A percentile compares a stretch with the other conserved stretches of the same genome.
phyloP scores from a whole-genome alignment of 2,329 filamentous ascomycete genomes.

The Didymella pinodella region DNA sequence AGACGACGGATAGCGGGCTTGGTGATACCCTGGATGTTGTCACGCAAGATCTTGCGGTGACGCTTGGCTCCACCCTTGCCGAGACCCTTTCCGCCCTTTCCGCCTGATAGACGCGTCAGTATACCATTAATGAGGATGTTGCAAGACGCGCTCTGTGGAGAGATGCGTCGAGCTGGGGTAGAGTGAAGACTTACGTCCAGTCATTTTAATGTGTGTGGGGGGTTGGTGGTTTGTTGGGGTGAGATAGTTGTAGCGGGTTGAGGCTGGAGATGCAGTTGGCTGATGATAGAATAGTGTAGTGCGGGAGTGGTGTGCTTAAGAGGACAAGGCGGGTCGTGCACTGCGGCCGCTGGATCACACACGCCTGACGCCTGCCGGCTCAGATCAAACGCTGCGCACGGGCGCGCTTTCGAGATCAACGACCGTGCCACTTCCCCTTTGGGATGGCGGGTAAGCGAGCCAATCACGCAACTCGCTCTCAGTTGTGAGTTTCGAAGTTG shows the following conservation, averaged over 20 bases:
- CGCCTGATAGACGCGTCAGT: conserved; percentile 54
- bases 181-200: conserved; percentile 55
- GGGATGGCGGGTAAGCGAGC: conserved; percentile 34
- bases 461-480: conserved; percentile 27
- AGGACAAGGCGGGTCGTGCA: conserved; percentile 37
- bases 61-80: conserved; percentile 64
- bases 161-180: conserved; percentile 19
- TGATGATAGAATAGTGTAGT: conserved; percentile 30
- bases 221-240: conserved; percentile 26
- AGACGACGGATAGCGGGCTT: conserved; percentile 64
- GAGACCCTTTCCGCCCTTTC: conserved; percentile 64
- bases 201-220: conserved; percentile 56
- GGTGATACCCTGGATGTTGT: conserved; percentile 65
- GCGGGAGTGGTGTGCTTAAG: conserved; percentile 36
- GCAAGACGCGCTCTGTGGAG: conserved; percentile 49
- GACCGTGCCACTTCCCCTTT: conserved; percentile 40
- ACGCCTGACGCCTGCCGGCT: conserved; percentile 31
- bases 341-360: conserved; percentile 38
- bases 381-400: conserved; percentile 46
- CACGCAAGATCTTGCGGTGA: conserved; percentile 63
- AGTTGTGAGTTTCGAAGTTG: conserved; percentile 35
- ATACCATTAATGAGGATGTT: conserved; percentile 26
- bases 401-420: conserved; percentile 45
- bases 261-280: conserved; percentile 27
- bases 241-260: conserved; percentile 27